Percentiles rank a stretch among this genome's conserved stretches.
Evolutionary conservation across 495 filamentous ascomycete genomes (phyloP).

Genomic region (Hyaloscypha hepaticicola): DNA sequence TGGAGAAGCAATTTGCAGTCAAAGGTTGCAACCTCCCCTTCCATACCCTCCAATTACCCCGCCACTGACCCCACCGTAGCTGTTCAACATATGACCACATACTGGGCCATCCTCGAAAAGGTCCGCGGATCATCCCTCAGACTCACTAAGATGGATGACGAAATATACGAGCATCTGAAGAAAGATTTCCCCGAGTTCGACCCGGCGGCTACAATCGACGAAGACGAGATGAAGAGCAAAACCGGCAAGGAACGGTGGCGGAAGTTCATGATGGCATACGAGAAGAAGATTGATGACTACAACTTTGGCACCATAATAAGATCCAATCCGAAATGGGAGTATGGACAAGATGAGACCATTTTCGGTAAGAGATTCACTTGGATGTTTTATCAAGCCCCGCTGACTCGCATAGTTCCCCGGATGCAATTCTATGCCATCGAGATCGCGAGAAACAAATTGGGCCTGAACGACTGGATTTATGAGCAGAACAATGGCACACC

Average conservation of each 20-base stretch:
- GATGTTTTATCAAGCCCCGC: not conserved
- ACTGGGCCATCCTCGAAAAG: constrained; percentile 93
- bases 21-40: constrained; percentile 58
- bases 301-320: constrained; percentile 96
- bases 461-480: constrained; percentile 95
- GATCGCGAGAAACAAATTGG: constrained; percentile 84
- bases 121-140: constrained; percentile 80
- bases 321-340: constrained; percentile 74
- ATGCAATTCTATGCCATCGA: constrained; percentile 99
- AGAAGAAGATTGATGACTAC: constrained; percentile 90
- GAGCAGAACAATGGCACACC: constrained; percentile 62
- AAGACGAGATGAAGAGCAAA: constrained; percentile 98
- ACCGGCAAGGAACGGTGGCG: constrained; percentile 94
- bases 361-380: constrained; percentile 58
- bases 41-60: constrained; percentile 5
- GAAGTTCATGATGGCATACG: constrained; percentile 89
- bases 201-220: constrained; percentile 71
- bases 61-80: constrained; percentile 45
- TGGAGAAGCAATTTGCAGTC: constrained; percentile 99
- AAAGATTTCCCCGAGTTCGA: constrained; percentile 91
- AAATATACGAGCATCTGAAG: constrained; percentile 87
- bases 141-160: constrained; percentile 90
- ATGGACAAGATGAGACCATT: constrained; percentile 85
- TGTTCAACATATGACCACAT: constrained; percentile 93
- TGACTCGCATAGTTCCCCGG: constrained; percentile 56